A percentile compares a stretch with the other conserved stretches of the same genome.
phyloP scores from a whole-genome alignment of 2,329 filamentous ascomycete species.

The Talaromyces sp. region DNA sequence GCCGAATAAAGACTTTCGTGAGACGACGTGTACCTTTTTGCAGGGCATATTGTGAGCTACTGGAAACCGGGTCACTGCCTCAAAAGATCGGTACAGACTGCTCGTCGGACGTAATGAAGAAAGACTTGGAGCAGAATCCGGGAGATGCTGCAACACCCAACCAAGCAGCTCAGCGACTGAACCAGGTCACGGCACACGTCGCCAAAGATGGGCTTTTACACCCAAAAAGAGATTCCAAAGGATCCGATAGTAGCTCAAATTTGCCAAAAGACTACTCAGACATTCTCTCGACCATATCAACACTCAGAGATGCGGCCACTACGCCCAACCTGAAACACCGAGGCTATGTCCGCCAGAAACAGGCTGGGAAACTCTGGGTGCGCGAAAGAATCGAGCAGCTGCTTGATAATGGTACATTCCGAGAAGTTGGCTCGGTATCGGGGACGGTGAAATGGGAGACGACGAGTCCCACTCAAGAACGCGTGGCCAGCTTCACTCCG shows the following conservation, averaged over 20 bases:
- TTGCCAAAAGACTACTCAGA: constrained; percentile 59
- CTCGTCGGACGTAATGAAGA: not conserved
- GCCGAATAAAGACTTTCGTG: not conserved
- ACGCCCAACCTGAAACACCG: constrained; percentile 50
- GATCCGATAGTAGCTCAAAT: constrained; percentile 15
- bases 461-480: constrained; percentile 29
- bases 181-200: constrained; percentile 45
- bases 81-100: not conserved
- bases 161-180: constrained; percentile 40
- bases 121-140: constrained; percentile 3
- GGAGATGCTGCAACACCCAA: constrained; percentile 1
- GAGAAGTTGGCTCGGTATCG: constrained; percentile 56
- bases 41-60: not conserved
- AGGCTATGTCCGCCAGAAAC: constrained; percentile 59
- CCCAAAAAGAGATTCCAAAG: constrained; percentile 7
- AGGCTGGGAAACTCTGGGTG: constrained; percentile 61
- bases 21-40: not conserved
- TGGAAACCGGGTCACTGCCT: not conserved
- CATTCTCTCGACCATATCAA: constrained; percentile 52
- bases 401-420: constrained; percentile 52
- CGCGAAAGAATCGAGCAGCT: constrained; percentile 55
- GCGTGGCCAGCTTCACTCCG: constrained; percentile 48
- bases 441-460: constrained; percentile 56
- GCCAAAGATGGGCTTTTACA: constrained; percentile 9
- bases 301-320: constrained; percentile 48